Conservation (phyloP, 148 eudicot genomes). For the Rheum nobile region DNA sequence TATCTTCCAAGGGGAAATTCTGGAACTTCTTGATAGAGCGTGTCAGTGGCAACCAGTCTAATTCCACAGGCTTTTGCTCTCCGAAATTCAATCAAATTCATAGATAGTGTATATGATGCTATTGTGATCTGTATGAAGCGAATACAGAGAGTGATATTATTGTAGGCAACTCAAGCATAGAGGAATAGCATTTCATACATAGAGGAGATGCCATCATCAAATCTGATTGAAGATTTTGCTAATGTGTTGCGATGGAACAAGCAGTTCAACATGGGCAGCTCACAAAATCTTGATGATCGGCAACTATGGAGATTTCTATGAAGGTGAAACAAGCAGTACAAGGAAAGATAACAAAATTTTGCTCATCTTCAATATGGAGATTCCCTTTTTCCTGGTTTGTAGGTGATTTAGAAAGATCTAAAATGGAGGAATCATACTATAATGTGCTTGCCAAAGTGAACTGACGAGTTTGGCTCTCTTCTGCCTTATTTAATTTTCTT, state of each 20-base stretch:
- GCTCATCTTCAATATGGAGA: not conserved
- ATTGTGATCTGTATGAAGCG: not conserved
- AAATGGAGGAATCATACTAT: not conserved
- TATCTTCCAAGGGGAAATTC: slow-evolving; percentile 77
- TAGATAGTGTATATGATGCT: not conserved
- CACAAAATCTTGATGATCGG: too few relatives aligned
- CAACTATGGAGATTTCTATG: not conserved
- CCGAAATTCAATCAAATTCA: not conserved
- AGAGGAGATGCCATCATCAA: not conserved
- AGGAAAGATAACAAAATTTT: not conserved
- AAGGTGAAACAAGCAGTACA: not conserved
- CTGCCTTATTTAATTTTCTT: not conserved
- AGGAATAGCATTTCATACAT: not conserved
- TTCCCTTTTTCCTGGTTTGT: not conserved
- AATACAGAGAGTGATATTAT: not conserved
- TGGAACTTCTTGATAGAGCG: slow-evolving; percentile 62
- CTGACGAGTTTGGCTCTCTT: not conserved
- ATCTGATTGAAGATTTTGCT: not conserved
- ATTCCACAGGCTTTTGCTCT: slow-evolving; percentile 39
- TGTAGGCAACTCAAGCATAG: not conserved
- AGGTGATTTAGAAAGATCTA: not conserved
- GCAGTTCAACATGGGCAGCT: too few relatives aligned
- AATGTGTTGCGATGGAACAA: not conserved
- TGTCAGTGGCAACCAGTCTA: slow-evolving; percentile 12
- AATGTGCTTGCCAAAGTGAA: not conserved